Conservation (phyloP, 441 rosid genomes). For the Arabidopsis hybrid region DNA sequence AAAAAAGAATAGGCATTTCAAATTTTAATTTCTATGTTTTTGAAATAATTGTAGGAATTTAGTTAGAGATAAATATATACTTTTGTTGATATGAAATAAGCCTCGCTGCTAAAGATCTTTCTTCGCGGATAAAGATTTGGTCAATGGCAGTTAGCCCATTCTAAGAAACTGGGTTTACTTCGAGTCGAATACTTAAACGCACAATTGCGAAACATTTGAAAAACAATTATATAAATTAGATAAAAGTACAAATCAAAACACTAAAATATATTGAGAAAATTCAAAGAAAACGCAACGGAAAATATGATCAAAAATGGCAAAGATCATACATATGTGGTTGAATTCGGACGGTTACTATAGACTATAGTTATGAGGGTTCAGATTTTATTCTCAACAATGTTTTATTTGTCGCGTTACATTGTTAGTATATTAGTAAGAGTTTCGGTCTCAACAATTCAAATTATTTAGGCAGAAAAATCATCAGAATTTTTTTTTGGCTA, state of each 20-base stretch:
- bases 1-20: conserved; percentile 6
- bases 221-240: too few species aligned
- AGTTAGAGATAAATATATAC: not conserved
- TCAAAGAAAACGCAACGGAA: not conserved
- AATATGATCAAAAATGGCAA: conserved; percentile 16
- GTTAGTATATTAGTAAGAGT: too few species aligned
- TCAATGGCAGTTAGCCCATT: conserved; percentile 64
- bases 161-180: conserved; percentile 49
- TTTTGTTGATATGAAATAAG: not conserved
- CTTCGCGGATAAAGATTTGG: conserved; percentile 41
- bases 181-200: conserved; percentile 15
- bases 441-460: not conserved
- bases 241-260: too few species aligned
- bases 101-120: conserved; percentile 12
- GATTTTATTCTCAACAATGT: not conserved
- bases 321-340: conserved; percentile 13
- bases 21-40: not conserved
- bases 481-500: too few species aligned
- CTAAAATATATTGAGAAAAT: too few species aligned
- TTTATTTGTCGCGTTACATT: not conserved
- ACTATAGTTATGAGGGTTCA: not conserved
- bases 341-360: not conserved
- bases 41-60: not conserved
- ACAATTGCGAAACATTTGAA: too few species aligned
- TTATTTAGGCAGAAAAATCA: not conserved